Conservation (phyloP, 176 grass and related monocot species). For the Neostapfia colusana region DNA sequence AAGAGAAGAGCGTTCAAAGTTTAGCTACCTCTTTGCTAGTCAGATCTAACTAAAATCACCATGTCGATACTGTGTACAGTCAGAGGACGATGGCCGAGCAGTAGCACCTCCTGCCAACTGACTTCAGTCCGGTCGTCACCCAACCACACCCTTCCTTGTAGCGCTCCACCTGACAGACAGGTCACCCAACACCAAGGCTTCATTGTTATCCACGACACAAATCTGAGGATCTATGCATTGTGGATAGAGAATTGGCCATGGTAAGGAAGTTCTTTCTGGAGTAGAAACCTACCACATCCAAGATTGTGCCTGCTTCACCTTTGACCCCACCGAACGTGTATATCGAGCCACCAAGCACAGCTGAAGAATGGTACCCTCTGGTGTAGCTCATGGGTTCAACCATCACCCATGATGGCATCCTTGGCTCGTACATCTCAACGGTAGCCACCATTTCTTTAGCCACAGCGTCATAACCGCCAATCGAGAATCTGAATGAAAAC, state of each 20-base stretch:
- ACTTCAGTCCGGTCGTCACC: slow-evolving; percentile 50
- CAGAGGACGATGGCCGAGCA: slow-evolving; percentile 59
- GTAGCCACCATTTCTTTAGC: slow-evolving; percentile 47
- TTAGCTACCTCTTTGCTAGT: not conserved
- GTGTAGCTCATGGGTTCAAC: slow-evolving; percentile 58
- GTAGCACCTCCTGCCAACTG: slow-evolving; percentile 63
- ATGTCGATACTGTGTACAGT: not conserved
- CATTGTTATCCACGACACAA: not conserved
- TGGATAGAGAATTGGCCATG: not conserved
- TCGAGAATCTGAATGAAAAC: slow-evolving; percentile 52
- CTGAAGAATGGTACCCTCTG: slow-evolving; percentile 73
- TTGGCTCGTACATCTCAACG: slow-evolving; percentile 72
- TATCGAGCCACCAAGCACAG: slow-evolving; percentile 58
- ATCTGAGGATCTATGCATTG: not conserved
- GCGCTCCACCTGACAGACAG: slow-evolving; percentile 62
- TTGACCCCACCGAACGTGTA: slow-evolving; percentile 66
- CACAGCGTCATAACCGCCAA: slow-evolving; percentile 66
- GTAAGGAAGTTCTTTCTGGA: not conserved
- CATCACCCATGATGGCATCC: slow-evolving; percentile 58
- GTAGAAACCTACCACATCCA: slow-evolving; percentile 62
- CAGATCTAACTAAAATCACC: not conserved
- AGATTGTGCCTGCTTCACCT: slow-evolving; percentile 48
- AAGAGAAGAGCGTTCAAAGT: slow-evolving; percentile 2
- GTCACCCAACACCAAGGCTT: not conserved
- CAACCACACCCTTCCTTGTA: slow-evolving; percentile 66